Evolutionary conservation across 257 asterid genomes (phyloP).

Genomic region (Solanum sejunctum): DNA sequence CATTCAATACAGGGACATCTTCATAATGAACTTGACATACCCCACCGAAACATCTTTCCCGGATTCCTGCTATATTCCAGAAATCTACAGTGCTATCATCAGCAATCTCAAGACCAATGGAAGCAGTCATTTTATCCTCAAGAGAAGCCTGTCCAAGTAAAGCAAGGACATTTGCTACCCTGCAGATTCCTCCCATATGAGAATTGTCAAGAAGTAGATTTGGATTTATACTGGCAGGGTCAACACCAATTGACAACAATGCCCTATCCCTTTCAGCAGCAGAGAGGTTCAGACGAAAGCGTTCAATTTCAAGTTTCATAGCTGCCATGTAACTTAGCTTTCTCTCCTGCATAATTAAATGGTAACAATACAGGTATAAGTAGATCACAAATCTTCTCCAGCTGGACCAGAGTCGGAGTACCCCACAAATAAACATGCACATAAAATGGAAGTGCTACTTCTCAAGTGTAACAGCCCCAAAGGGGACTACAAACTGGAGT

Average conservation of each 20-base stretch:
- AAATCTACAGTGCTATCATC: slow-evolving; percentile 57
- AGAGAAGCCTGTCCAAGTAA: slow-evolving; percentile 71
- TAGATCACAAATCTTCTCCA: background rate
- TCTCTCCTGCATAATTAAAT: slow-evolving; percentile 43
- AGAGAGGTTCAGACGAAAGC: slow-evolving; percentile 69
- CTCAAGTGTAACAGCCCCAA: background rate
- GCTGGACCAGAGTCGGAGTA: background rate
- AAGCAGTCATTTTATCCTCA: slow-evolving; percentile 76
- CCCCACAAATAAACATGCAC: background rate
- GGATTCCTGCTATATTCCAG: slow-evolving; percentile 73
- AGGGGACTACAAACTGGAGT: background rate
- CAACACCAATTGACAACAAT: slow-evolving; percentile 76
- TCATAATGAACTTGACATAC: slow-evolving; percentile 65
- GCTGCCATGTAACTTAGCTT: slow-evolving; percentile 64
- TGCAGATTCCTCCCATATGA: slow-evolving; percentile 56
- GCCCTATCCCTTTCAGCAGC: slow-evolving; percentile 98
- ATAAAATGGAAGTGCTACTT: background rate
- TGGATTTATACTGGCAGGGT: slow-evolving; percentile 91
- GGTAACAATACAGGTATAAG: background rate
- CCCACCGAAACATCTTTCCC: slow-evolving; percentile 63
- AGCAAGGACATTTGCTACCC: slow-evolving; percentile 57
- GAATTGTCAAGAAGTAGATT: slow-evolving; percentile 63
- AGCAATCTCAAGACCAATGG: slow-evolving; percentile 65
- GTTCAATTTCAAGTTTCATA: slow-evolving; percentile 88
- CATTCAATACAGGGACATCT: slow-evolving; percentile 34